Base-by-base conservation (phyloP, 1,284 basidiomycete genomes). In the Malassezia pachydermatis region DNA sequence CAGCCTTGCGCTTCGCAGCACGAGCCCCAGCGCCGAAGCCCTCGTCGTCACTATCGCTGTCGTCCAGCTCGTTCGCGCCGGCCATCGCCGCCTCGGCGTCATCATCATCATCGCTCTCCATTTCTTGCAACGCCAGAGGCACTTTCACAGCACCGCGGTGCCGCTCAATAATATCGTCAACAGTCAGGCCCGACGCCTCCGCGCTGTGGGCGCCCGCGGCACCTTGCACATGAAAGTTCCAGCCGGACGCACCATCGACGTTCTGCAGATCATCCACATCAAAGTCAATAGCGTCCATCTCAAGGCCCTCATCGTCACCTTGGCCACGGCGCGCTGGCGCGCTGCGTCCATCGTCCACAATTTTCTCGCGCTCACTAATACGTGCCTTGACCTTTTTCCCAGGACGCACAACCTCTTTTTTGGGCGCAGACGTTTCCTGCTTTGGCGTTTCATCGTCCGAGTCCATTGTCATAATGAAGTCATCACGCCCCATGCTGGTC, bases 1-100 rank as follows among this genome's bases (percentile, higher is more conserved):
- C 65, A 10, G 73, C 72, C 24, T 53, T 28, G 24, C 48, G 14
- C 37, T 23, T 20, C 32, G 30, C 23, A 6, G 45, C 36, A 14
- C 59, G 44, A 2, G 37, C 54, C 2, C 58, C 65, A 16, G 48
- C 59, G 19, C 66, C 66, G 24, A 67, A 67, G n/a, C 54, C 59
- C 16, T 46, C 41, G 3, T 48, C 47, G 72, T 78, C 79, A 29
- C 80, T 81, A 13, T 59, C 67, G 16, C 57, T 65, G 11, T 62
- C 59, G 3, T 55, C 62, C 11, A 48, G 52, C 30, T 52, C 55
- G 1, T 46, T 50, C 11, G 55, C 58, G 20, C 58, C 62, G 22
- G 64, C 60, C 14, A 59, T 42, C 14, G 47, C 51, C 17, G 50
- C 46, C 17, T 50, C 45, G 0, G 40, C 37, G 2, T 42, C 45